Evolutionary conservation across 495 filamentous ascomycete species (phyloP).

Genomic region (Cetradonia linearis): DNA sequence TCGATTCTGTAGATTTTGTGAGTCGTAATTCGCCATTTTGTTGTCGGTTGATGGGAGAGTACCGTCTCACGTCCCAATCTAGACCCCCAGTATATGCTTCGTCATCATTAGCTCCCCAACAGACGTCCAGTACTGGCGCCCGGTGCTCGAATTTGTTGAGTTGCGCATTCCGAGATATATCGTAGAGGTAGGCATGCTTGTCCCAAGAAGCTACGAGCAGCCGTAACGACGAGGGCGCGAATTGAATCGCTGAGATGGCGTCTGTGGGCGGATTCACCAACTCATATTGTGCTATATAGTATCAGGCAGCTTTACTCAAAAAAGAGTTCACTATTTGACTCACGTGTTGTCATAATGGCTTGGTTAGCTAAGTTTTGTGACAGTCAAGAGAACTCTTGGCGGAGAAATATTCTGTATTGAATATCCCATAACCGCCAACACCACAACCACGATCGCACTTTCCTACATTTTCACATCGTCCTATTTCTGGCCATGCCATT

Average conservation of each 20-base stretch:
- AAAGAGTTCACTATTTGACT: not conserved
- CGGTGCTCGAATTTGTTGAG: conserved; percentile 69
- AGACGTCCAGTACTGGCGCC: conserved; percentile 82
- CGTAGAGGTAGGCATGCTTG: conserved; percentile 82
- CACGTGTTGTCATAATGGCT: conserved; percentile 9
- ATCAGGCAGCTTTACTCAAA: not conserved
- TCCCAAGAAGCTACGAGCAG: conserved; percentile 94
- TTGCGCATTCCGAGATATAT: conserved; percentile 51
- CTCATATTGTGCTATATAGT: conserved; percentile 48
- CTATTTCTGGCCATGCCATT: conserved; percentile 43
- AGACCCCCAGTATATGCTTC: conserved; percentile 78
- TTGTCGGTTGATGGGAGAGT: conserved; percentile 17
- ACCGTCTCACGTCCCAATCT: conserved; percentile 77
- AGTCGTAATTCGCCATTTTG: not conserved
- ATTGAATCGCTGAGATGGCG: conserved; percentile 76
- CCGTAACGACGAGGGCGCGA: conserved; percentile 60
- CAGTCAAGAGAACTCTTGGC: conserved; percentile 35
- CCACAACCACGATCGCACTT: not conserved
- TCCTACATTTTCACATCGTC: no score
- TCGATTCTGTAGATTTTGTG: conserved; percentile 48
- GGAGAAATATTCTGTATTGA: no score
- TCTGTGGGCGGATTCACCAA: conserved; percentile 70
- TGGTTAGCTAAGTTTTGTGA: not conserved
- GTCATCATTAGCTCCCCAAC: conserved; percentile 66
- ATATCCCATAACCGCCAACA: not conserved